Base-by-base conservation (phyloP, 2,329 filamentous ascomycete genomes). In the Cytospora mali region DNA sequence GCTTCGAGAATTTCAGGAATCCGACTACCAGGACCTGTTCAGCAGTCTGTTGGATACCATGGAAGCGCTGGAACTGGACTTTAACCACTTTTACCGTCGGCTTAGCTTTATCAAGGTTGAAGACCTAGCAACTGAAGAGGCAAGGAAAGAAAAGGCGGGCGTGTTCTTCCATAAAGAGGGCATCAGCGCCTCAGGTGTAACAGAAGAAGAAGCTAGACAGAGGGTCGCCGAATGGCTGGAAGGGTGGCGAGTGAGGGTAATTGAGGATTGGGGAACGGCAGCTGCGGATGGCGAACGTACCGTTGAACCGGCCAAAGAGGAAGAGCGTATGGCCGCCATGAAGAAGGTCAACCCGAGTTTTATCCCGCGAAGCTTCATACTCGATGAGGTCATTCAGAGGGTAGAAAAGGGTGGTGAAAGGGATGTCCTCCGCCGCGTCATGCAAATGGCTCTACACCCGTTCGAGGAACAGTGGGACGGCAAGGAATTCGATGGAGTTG, bases 281-380 rank as follows among this genome's bases (percentile, higher is more conserved):
- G 79, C 79, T 4, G 76, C 76, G 0, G 66, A 50, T 29, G 69
- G 77, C 13, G 72, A 35, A 71, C 57, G 74, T 6, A 55, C 58
- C 4, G 55, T 69, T 27, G 69, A 75, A 0, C 72, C 73, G 2
- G 77, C 73, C 1, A 71, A 73, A 18, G 88, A 96, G 53, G 79
- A 76, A 3, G 84, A 89, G 69, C 82, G 94, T 65, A 84, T 87
- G 63, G 75, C 72, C 31, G 85, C 84, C 14, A 98, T 98, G 95
- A 92, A 90, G 77, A 81, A 79, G 28, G 90, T 93, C 25, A 99
- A 99, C 72, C 95, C 95, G 2, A 97, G 91, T 78, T 99, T 99
- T 71, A 81, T 97, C 0, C 92, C 95, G 0, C 85, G 93, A 53
- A 88, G 90, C 21, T 99, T 94, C 93, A 86, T 99, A 57, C 81